Evolutionary conservation across 2,329 filamentous ascomycete species (phyloP).

Genomic region (Pseudogymnoascus sp.): DNA sequence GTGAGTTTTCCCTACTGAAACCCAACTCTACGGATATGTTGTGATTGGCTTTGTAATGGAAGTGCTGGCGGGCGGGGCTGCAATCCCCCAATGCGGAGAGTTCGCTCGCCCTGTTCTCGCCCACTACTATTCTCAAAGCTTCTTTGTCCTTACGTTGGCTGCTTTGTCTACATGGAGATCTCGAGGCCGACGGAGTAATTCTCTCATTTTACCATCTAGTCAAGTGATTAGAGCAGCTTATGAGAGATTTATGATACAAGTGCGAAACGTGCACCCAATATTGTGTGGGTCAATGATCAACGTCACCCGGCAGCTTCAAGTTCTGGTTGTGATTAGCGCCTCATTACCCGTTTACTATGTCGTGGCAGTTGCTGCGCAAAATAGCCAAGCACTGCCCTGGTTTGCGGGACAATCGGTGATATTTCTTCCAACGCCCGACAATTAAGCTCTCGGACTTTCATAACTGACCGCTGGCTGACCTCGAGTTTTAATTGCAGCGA

Average conservation of each 20-base stretch:
- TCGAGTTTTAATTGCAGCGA: not conserved
- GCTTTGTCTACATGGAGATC: not conserved
- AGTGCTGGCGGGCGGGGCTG: not conserved
- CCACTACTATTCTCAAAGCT: not conserved
- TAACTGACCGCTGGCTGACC: not conserved
- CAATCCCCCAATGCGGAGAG: not conserved
- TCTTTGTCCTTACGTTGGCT: not conserved
- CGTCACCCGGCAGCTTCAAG: not conserved
- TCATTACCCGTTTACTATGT: not conserved
- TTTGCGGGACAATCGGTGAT: not conserved
- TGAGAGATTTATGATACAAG: slow-evolving; percentile 6
- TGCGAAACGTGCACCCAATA: not conserved
- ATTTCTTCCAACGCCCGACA: not conserved
- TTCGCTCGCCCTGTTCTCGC: not conserved
- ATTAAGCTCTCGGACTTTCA: not conserved
- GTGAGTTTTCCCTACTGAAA: not conserved
- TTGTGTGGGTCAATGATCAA: not conserved
- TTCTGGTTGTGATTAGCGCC: slow-evolving; percentile 2
- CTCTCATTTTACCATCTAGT: not conserved
- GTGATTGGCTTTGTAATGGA: slow-evolving; percentile 4
- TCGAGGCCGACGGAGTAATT: not conserved
- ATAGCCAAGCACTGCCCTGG: not conserved
- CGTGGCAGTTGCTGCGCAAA: not conserved
- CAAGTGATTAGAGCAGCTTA: not conserved
- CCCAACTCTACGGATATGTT: not conserved